phyloP scores from a whole-genome alignment of 768 basidiomycete genomes.

The Amyloporia xantha region DNA sequence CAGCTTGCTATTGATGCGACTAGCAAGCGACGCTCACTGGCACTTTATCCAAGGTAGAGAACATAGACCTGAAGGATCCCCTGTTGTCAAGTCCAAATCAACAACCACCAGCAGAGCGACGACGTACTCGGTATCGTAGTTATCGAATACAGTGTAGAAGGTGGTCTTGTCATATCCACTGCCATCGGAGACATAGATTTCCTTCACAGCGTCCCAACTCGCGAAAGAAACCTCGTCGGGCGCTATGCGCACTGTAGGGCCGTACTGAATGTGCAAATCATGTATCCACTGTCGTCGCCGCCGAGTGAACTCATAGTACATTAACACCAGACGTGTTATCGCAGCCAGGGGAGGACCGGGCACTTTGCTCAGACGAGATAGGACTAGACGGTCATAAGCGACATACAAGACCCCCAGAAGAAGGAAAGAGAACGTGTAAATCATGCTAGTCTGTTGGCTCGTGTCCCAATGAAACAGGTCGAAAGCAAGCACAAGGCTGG shows the following conservation, averaged over 20 bases:
- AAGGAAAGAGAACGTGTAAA: neutral
- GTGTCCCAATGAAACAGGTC: no score
- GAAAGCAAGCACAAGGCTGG: no score
- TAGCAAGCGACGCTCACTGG: constrained; percentile 1
- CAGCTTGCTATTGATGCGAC: neutral
- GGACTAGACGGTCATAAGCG: constrained; percentile 4
- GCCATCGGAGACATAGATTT: constrained; percentile 18
- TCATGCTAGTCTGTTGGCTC: no score
- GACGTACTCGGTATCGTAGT: constrained; percentile 12
- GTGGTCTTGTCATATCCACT: constrained; percentile 17
- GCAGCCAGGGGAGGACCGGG: constrained; percentile 13
- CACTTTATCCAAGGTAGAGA: constrained; percentile 10
- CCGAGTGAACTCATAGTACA: constrained; percentile 16
- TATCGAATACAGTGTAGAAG: constrained; percentile 13
- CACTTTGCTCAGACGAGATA: constrained; percentile 10
- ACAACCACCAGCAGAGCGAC: neutral
- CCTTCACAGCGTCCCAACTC: constrained; percentile 16
- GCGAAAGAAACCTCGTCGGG: constrained; percentile 19
- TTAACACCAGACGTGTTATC: constrained; percentile 10
- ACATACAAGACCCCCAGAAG: neutral
- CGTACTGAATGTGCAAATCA: constrained; percentile 12
- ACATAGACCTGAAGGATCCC: constrained; percentile 15
- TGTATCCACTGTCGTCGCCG: constrained; percentile 13
- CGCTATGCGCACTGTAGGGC: constrained; percentile 15
- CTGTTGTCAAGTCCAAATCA: neutral